These are phyloP conservation scores for Fragaria ananassa DNA, from an alignment of 306 rosid genomes.

Conservation along the genomic window DNA sequence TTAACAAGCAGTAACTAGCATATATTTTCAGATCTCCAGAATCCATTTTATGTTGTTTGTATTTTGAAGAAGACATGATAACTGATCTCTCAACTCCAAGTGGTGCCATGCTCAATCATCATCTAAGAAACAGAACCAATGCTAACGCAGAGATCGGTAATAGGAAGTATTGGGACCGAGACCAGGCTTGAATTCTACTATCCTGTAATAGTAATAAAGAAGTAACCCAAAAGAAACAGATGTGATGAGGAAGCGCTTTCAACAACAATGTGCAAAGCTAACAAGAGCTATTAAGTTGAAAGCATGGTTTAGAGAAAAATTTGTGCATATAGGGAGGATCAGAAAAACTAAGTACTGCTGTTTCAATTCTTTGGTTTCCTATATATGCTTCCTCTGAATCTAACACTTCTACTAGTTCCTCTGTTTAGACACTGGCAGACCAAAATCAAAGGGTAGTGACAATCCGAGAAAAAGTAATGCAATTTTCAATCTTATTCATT, in stretches of 20 bases:
- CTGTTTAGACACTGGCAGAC: background rate
- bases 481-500: background rate
- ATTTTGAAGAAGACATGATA: constrained; percentile 23
- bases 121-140: constrained; percentile 50
- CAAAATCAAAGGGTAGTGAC: background rate
- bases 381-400: background rate
- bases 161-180: constrained; percentile 38
- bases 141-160: constrained; percentile 39
- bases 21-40: constrained; percentile 30
- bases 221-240: constrained; percentile 7
- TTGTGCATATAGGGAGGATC: background rate
- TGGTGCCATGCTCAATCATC: constrained; percentile 12
- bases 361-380: background rate
- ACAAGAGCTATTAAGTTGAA: background rate
- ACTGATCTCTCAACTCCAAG: constrained; percentile 20
- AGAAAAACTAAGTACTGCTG: background rate
- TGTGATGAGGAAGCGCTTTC: constrained; percentile 1
- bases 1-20: constrained; percentile 31
- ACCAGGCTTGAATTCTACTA: constrained; percentile 38
- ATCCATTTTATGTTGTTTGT: constrained; percentile 26
- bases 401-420: background rate
- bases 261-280: background rate
- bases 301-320: background rate
- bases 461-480: background rate
- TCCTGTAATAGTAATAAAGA: constrained; percentile 44